Evolutionary conservation across 225 moss, liverwort and hornwort genomes (phyloP).

Genomic region (Neckera pumila): DNA sequence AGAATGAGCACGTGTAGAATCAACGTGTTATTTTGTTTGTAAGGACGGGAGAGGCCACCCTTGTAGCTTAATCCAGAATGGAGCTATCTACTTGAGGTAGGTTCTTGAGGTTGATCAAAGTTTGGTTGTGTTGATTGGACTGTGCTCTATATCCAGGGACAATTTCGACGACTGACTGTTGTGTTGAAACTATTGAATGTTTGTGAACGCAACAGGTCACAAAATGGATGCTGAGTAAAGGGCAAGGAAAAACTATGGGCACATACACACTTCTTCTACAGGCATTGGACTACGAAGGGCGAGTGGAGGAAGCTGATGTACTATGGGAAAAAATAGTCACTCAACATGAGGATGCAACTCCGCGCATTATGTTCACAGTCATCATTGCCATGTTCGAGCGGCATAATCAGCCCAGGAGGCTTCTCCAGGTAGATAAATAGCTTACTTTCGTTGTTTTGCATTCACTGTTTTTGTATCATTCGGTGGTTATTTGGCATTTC

Average conservation of each 20-base stretch:
- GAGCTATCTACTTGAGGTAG: neutral
- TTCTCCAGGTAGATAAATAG: too few relatives aligned
- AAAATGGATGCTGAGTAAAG: constrained; percentile 98
- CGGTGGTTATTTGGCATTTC: too few relatives aligned
- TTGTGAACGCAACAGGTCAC: constrained; percentile 37
- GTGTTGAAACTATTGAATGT: neutral
- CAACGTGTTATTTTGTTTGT: neutral
- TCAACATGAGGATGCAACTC: constrained; percentile 64
- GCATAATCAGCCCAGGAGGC: too few relatives aligned
- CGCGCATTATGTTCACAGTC: constrained; percentile 36
- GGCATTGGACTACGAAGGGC: constrained; percentile 77
- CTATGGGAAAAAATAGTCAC: constrained; percentile 66
- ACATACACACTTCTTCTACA: constrained; percentile 60
- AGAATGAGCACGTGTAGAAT: too few relatives aligned
- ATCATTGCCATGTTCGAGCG: too few relatives aligned
- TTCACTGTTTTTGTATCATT: too few relatives aligned
- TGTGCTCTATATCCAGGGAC: neutral
- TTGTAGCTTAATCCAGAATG: neutral
- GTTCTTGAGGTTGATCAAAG: neutral
- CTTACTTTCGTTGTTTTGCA: too few relatives aligned
- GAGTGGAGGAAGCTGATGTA: constrained; percentile 85
- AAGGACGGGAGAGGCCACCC: neutral
- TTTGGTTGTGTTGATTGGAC: neutral
- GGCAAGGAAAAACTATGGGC: constrained; percentile 80
- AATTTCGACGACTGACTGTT: neutral